Percentiles rank a stretch among this genome's conserved stretches.
These are phyloP conservation scores for Echium plantagineum DNA, from an alignment of 257 asterid genomes.

Conservation along the genomic window DNA sequence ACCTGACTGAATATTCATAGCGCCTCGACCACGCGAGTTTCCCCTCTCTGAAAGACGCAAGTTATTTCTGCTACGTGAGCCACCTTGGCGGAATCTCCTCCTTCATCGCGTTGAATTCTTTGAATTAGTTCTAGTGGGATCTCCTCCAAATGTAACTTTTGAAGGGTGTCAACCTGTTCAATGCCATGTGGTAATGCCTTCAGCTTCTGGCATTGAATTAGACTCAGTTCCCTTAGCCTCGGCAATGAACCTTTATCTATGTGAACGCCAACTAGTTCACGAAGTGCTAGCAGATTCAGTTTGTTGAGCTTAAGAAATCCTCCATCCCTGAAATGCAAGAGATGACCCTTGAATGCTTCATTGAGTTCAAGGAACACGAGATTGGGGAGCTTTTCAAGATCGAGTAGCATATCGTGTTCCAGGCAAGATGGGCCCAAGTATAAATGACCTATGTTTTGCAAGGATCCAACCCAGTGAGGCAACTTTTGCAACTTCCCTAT, in stretches of 20 bases:
- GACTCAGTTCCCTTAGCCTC: constrained; percentile 12
- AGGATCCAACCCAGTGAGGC: constrained; percentile 17
- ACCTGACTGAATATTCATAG: neutral
- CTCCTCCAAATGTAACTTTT: constrained; percentile 11
- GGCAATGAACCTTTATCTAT: constrained; percentile 14
- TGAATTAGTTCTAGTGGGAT: constrained; percentile 13
- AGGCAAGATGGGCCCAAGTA: constrained; percentile 9
- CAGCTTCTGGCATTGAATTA: constrained; percentile 11
- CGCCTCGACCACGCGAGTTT: neutral
- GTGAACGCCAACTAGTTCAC: constrained; percentile 5
- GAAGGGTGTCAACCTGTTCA: constrained; percentile 10
- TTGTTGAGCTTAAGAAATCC: constrained; percentile 14
- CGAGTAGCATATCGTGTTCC: constrained; percentile 9
- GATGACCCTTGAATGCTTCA: constrained; percentile 12
- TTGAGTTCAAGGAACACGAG: constrained; percentile 16
- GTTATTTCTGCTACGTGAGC: constrained; percentile 3
- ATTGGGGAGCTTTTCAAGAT: constrained; percentile 11
- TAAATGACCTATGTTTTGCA: constrained; percentile 11
- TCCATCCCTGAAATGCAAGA: constrained; percentile 11
- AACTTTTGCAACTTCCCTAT: constrained; percentile 11
- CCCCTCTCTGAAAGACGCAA: constrained; percentile 2
- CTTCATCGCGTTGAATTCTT: constrained; percentile 5
- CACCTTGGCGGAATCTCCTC: constrained; percentile 4
- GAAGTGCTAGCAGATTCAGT: constrained; percentile 9
- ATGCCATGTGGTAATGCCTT: constrained; percentile 13